Evolutionary conservation across 2,329 filamentous ascomycete genomes (phyloP), one percentile per base, ranked within the genome.

Genomic region (Claviceps pusilla): DNA sequence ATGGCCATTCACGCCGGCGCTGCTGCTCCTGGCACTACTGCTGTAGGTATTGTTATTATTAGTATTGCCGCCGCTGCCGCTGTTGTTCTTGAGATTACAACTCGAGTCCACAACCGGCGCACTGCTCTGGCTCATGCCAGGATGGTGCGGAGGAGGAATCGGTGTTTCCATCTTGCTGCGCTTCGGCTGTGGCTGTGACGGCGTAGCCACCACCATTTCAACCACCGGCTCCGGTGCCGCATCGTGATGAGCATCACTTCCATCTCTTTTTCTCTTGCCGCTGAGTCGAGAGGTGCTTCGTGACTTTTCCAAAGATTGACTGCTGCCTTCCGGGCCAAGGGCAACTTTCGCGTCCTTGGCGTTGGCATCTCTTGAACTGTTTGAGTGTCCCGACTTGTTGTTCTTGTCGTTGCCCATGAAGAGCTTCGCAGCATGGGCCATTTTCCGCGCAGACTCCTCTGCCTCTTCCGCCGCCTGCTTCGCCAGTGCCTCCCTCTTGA

Each of bases 401-500:
- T 33, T 51, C 50, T 57, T 57, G 19, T 58, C 58, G 24, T 53
- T 59, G 10, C 57, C 59, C 55, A 76, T 69, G 58, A 76, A 68
- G 31, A 70, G 66, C 52, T 73, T 70, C 31, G 74, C 75, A 54
- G 71, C 68, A 60, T 75, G 72, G 9, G 69, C 68, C 69, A 79
- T 74, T 62, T 77, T 78, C 16, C 74, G 70, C 16, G 74, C 75
- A 9, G 77, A 77, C 59, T 78, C 75, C 62, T 79, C 77, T 16
- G 80, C 80, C 62, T 83, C 80, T 57, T 83, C 78, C 1, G 78
- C 80, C 1, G 80, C 80, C 59, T 76, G 71, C 59, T 79, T 79
- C 12, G 78, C 79, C 59, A 82, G 68, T 6, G 79, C 78, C 65
- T 87, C 82, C 54, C 80, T 74, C 69, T 87, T 87, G 11, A 84